Evolutionary conservation across 768 basidiomycete species (phyloP), one percentile per base, ranked within the genome.

Genomic region (Rhizopogon vesiculosus): DNA sequence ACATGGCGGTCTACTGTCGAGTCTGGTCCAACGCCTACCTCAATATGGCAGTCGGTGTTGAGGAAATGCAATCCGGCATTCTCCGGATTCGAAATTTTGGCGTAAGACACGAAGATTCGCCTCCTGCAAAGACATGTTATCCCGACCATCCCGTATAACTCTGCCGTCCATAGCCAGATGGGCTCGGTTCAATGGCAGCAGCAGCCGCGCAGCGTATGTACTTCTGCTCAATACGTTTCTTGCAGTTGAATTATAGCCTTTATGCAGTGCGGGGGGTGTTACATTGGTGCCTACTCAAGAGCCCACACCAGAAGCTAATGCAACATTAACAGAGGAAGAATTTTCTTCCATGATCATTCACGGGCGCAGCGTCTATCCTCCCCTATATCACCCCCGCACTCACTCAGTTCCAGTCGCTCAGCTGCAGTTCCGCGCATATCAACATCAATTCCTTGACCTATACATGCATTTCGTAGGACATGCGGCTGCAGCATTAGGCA

Each of bases 391-490:
- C 58, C 78, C 83, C 1, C 77, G 76, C 5, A 83, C 84, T 9
- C 82, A 91, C 72, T 71, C 73, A 56, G 78, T 91, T 53, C 93
- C 94, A 51, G 89, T 85, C 61, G 93, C 92, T 3, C 77, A 78
- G 48, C 76, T 98, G 57, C 91, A 93, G 64, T 82, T 98, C 69
- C 87, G 91, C 48, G 84, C 92, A 1, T 83, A 95, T 74, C 76
- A 84, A 64, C 74, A 79, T 13, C 67, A 73, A 39, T 78, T 82
- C 7, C 83, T 98, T 49, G 81, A 85, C 62, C 80, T 93, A 57
- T 95, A 89, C 72, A 80, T 86, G 5, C 87, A 91, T 67, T 95
- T 98, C 62, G 86, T 87, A 0, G 69, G 82, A 0, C 93, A 95
- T 62, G 85, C 92, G 0, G 95, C 95, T 0, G 76, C 84, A n/a